A percentile compares a stretch with the other conserved stretches of the same genome.
phyloP scores from a whole-genome alignment of 768 basidiomycete genomes.

The Rhodosporidiobolus sp. region DNA sequence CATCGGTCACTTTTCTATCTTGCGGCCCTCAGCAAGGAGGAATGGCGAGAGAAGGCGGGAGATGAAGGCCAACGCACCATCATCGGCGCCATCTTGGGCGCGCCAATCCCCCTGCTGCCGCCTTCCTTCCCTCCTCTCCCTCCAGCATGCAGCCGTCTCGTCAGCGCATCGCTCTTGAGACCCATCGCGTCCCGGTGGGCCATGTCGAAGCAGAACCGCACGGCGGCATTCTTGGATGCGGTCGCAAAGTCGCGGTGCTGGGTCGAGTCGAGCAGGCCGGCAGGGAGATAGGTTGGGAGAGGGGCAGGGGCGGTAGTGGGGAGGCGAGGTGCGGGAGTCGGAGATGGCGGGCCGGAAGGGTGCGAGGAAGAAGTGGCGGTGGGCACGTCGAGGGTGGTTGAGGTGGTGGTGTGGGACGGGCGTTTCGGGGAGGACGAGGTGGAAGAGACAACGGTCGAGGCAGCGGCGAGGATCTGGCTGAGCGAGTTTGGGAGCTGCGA shows the following conservation, averaged over 20 bases:
- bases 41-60: neutral
- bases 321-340: neutral
- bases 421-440: neutral
- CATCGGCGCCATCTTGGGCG: slow-evolving; percentile 16
- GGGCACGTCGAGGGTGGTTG: neutral
- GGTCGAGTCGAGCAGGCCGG: neutral
- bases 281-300: neutral
- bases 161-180: slow-evolving; percentile 20
- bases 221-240: neutral
- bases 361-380: neutral
- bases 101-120: slow-evolving; percentile 21
- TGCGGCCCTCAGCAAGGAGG: neutral
- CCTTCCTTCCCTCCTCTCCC: neutral
- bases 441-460: neutral
- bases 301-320: neutral
- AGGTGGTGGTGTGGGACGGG: too few relatives aligned
- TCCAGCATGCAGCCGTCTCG: slow-evolving; percentile 6
- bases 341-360: neutral
- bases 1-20: too few relatives aligned
- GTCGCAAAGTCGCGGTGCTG: neutral
- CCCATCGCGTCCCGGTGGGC: slow-evolving; percentile 22
- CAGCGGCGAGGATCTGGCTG: neutral
- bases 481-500: neutral
- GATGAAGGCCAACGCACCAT: slow-evolving; percentile 7
- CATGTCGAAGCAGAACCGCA: slow-evolving; percentile 26